A percentile compares a stretch with the other conserved stretches of the same genome.
phyloP scores from a whole-genome alignment of 31 red algal species.

The Asparagopsis taxiformis region DNA sequence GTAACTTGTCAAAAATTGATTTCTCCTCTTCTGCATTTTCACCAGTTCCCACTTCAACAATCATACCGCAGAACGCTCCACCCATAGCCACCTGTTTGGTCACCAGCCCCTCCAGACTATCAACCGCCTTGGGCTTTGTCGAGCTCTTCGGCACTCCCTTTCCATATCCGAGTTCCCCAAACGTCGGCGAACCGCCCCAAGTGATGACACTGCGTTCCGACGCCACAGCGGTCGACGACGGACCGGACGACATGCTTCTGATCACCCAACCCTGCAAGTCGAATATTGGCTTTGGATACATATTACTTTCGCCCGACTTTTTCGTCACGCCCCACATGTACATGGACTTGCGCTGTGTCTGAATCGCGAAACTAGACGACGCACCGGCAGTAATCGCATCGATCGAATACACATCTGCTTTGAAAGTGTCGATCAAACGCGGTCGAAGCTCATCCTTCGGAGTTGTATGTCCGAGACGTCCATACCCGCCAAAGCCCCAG shows the following conservation, averaged over 20 bases:
- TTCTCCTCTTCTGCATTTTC: slow-evolving; percentile 23
- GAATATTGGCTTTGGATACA: slow-evolving; percentile 53
- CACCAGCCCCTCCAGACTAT: slow-evolving; percentile 41
- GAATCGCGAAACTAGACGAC: slow-evolving; percentile 32
- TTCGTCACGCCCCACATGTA: slow-evolving; percentile 60
- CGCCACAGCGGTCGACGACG: slow-evolving; percentile 22
- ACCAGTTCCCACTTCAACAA: slow-evolving; percentile 32
- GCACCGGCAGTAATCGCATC: slow-evolving; percentile 24
- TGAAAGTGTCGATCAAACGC: slow-evolving; percentile 20
- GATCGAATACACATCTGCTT: slow-evolving; percentile 9
- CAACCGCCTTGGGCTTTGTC: slow-evolving; percentile 59
- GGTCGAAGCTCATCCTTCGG: slow-evolving; percentile 61
- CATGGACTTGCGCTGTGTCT: slow-evolving; percentile 13
- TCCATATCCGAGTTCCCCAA: slow-evolving; percentile 62
- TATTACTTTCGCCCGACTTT: slow-evolving; percentile 29
- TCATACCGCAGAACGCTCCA: slow-evolving; percentile 39
- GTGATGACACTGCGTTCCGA: slow-evolving; percentile 37
- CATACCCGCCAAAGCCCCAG: slow-evolving; percentile 81
- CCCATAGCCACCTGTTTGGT: slow-evolving; percentile 33
- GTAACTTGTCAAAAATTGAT: slow-evolving; percentile 30
- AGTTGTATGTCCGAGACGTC: slow-evolving; percentile 65
- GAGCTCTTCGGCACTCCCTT: slow-evolving; percentile 41
- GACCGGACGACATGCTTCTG: slow-evolving; percentile 14
- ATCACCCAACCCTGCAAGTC: slow-evolving; percentile 47
- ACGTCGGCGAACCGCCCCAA: slow-evolving; percentile 58